Base-by-base conservation (phyloP, 495 filamentous ascomycete species). In the Penicillium goetzii region DNA sequence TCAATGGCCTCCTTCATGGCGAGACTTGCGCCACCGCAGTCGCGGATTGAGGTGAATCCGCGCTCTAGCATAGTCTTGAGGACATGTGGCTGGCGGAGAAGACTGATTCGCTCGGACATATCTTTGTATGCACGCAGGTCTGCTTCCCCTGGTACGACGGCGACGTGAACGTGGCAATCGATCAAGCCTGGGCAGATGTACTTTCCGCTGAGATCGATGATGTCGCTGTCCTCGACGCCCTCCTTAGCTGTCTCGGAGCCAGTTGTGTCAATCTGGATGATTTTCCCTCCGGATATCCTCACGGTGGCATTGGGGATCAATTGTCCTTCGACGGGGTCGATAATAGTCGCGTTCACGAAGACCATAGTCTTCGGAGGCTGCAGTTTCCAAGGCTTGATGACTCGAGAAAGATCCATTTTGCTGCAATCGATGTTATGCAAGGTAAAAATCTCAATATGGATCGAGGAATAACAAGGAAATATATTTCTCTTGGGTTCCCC, bases 121-220 rank as follows among this genome's bases (percentile, higher is more conserved):
- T 74, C 64, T 5, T 59, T 65, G 30, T 68, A 68, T 34, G 65
- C 62, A 5, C 62, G 68, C 17, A 78, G 56, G 14, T 61, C 61
- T 40, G 63, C 58, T 30, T 76, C 70, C n/a, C 81, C 80, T 0
- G 81, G 80, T 0, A 74, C 75, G 0, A 83, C 74, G 11, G 72
- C 69, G 45, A 87, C 71, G 54, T 87, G 85, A 8, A 87, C 84
- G 61, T 87, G 85, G 65, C 76, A 79, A 68, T 88, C 85, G n/a
- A 86, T 85, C 3, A 88, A 71, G 5, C 84, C 85, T 0, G 84
- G 84, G 25, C 80, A 80, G 0, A 87, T 51, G 58, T 80, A 87
- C 43, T 77, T 78, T 17, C 78, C 80, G 0, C 68, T 68, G 5
- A 80, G 63, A 56, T 85, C 78, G 21, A 85, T 64, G 14, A 68